Evolutionary conservation across 2,329 filamentous ascomycete species (phyloP).

Genomic region (Pyrenochaeta sp.): DNA sequence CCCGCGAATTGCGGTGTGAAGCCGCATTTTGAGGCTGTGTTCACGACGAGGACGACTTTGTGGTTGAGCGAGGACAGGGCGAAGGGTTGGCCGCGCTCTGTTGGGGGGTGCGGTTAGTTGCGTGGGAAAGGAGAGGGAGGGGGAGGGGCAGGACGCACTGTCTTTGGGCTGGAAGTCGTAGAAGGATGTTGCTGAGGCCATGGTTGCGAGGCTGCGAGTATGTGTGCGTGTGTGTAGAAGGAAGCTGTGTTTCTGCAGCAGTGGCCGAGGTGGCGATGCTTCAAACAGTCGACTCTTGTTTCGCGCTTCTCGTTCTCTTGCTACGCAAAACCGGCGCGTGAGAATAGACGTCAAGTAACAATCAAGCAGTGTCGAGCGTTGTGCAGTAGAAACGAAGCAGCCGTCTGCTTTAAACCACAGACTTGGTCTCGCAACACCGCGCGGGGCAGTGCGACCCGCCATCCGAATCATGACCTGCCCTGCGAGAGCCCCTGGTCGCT

Average conservation of each 20-base stretch:
- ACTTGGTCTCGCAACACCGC: too few relatives aligned
- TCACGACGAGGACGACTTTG: slow-evolving; percentile 95
- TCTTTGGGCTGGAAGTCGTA: slow-evolving; percentile 86
- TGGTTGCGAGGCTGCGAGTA: slow-evolving; percentile 46
- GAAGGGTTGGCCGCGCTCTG: slow-evolving; percentile 77
- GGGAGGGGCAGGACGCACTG: slow-evolving; percentile 63
- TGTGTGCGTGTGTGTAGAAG: neutral
- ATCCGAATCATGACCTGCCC: too few relatives aligned
- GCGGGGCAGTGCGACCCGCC: too few relatives aligned
- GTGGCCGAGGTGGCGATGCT: too few relatives aligned
- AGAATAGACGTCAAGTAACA: too few relatives aligned
- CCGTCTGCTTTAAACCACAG: too few relatives aligned
- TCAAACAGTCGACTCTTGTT: too few relatives aligned
- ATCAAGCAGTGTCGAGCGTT: too few relatives aligned
- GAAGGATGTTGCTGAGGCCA: slow-evolving; percentile 75
- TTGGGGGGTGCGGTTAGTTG: slow-evolving; percentile 9
- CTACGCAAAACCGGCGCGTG: too few relatives aligned
- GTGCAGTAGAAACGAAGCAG: too few relatives aligned
- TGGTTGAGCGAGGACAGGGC: slow-evolving; percentile 76
- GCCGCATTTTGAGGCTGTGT: slow-evolving; percentile 98
- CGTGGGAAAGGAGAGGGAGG: neutral
- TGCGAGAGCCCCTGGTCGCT: too few relatives aligned
- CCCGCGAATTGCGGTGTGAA: slow-evolving; percentile 96
- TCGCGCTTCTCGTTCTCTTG: too few relatives aligned
- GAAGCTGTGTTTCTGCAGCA: slow-evolving; percentile 2